phyloP scores from a whole-genome alignment of 192 early-diverging fungal species.

The Coemansia guatemalensis region DNA sequence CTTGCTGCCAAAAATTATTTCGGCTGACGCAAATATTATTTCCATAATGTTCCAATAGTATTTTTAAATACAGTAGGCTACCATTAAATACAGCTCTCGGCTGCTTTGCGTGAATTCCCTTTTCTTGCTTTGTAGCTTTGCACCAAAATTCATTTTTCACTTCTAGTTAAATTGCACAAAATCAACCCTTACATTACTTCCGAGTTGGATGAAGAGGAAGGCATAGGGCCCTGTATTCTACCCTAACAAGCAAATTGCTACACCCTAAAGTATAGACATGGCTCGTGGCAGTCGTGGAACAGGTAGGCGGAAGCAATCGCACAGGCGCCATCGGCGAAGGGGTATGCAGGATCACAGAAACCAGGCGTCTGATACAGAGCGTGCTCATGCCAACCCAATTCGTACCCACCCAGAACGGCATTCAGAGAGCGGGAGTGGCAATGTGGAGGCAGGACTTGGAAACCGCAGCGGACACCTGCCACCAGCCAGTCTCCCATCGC shows the following conservation, averaged over 20 bases:
- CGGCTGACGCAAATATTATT: background rate
- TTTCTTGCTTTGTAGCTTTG: background rate
- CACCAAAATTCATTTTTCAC: background rate
- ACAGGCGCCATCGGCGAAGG: background rate
- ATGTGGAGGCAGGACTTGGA: background rate
- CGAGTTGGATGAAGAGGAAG: background rate
- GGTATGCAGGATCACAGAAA: background rate
- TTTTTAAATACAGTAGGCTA: background rate
- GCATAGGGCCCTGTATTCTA: background rate
- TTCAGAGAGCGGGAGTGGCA: background rate
- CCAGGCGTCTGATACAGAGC: background rate
- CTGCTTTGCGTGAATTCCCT: background rate
- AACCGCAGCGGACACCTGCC: background rate
- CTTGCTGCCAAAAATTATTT: too few relatives aligned
- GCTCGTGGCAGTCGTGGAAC: background rate
- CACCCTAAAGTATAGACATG: background rate
- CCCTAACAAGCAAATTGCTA: background rate
- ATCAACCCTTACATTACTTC: background rate
- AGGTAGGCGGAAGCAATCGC: background rate
- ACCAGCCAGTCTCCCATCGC: background rate
- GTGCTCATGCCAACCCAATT: background rate
- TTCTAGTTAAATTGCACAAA: background rate
- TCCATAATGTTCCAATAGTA: background rate
- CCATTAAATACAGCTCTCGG: too few relatives aligned
- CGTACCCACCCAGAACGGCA: background rate